Evolutionary conservation across 2,329 filamentous ascomycete species (phyloP), one percentile per base, ranked within the genome.

Genomic region (Neobulgaria alba): DNA sequence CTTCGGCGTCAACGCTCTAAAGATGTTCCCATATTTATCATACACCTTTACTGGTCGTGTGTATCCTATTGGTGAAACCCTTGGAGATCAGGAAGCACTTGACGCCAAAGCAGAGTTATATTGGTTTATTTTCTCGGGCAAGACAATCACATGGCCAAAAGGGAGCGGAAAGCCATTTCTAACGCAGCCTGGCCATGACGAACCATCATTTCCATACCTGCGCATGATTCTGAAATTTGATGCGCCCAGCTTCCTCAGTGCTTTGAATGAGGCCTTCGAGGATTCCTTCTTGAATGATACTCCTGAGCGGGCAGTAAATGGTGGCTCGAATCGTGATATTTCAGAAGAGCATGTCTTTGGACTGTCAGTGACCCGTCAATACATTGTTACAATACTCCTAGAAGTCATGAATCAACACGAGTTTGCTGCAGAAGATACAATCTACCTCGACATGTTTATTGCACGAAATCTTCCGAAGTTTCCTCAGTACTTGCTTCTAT

Each of bases 381-480:
- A 94, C 55, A 79, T 98, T 45, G 75, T 95, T 50, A 90, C 85
- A 34, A 93, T 95, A 42, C 67, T 98, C 43, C 72, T 94, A 9
- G 88, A 95, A 59, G 82, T 95, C 19, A 94, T 98, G 86, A 84
- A 80, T 36, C 67, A 77, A 1, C 68, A 73, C 3, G 77, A 85
- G 34, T 96, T 95, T 61, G 75, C 79, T 1, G 64, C 79, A 0
- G 77, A 84, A 46, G 88, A 96, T 57, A 89, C 85, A 10, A 85
- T 98, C 41, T 98, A 95, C 61, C 74, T 98, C 33, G 88, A 98
- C 63, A 98, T 98, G 88, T 98, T 98, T 57, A 84, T 98, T 58
- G 90, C 92, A 14, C 79, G 92, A 41, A 98, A 95, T 58, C 67
- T 98, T 36, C 86, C 93, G 3, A 98, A 98, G 61, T 98, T 95